These are phyloP conservation scores for Scheffersomyces ergatensis DNA, from an alignment of 805 yeast species.

Conservation along the genomic window DNA sequence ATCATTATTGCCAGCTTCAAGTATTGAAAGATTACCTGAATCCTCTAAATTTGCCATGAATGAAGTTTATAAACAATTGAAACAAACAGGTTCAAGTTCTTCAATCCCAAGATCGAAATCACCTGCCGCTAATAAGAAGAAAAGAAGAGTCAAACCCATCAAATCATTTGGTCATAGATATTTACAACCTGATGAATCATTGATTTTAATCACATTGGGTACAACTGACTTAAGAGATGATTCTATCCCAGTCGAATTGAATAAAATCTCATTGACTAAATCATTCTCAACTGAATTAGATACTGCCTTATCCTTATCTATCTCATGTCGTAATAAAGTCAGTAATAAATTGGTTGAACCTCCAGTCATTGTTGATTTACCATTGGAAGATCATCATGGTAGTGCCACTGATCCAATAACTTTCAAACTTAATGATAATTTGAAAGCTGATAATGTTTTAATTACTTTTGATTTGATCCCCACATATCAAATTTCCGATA, in stretches of 20 bases:
- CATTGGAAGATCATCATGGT: slow-evolving; percentile 74
- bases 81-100: slow-evolving; percentile 17
- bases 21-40: slow-evolving; percentile 38
- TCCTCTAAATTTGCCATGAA: slow-evolving; percentile 23
- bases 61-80: slow-evolving; percentile 40
- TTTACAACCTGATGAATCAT: slow-evolving; percentile 59
- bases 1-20: slow-evolving; percentile 17
- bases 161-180: slow-evolving; percentile 86
- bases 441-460: slow-evolving; percentile 50
- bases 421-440: slow-evolving; percentile 54
- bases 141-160: slow-evolving; percentile 46
- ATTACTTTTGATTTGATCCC: slow-evolving; percentile 86
- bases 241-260: slow-evolving; percentile 61
- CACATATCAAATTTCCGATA: slow-evolving; percentile 59
- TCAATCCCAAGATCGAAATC: slow-evolving; percentile 13
- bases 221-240: slow-evolving; percentile 72
- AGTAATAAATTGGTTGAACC: slow-evolving; percentile 42
- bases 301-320: slow-evolving; percentile 76
- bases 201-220: slow-evolving; percentile 82
- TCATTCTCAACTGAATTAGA: slow-evolving; percentile 82
- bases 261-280: slow-evolving; percentile 71
- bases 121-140: slow-evolving; percentile 12
- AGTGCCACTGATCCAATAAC: slow-evolving; percentile 71
- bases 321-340: slow-evolving; percentile 38
- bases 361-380: slow-evolving; percentile 70